Conservation (phyloP, 768 basidiomycete genomes). For the Omphalotus guepiniiformis region DNA sequence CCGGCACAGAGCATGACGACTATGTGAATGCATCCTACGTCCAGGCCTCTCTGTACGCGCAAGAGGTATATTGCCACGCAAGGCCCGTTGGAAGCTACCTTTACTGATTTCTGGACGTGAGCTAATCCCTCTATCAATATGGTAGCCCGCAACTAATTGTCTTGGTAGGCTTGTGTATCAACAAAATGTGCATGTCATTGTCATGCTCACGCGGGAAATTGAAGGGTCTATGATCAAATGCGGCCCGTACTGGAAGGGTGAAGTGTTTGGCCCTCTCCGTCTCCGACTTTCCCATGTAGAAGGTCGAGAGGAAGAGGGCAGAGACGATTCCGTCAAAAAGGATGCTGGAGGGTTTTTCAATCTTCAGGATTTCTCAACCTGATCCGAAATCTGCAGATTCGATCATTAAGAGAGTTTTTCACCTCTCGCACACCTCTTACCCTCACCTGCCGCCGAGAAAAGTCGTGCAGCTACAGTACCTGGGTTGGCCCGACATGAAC, state of each 20-base stretch:
- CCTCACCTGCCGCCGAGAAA: constrained; percentile 57
- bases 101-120: constrained; percentile 91
- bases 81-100: constrained; percentile 88
- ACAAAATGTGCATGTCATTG: constrained; percentile 90
- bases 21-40: constrained; percentile 96
- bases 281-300: constrained; percentile 36
- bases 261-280: constrained; percentile 65
- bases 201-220: constrained; percentile 92
- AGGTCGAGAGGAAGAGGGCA: constrained; percentile 16
- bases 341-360: constrained; percentile 33
- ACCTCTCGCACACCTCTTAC: constrained; percentile 58
- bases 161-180: constrained; percentile 77
- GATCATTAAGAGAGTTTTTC: constrained; percentile 60
- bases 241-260: constrained; percentile 80
- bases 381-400: constrained; percentile 9
- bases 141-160: neutral
- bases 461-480: constrained; percentile 86
- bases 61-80: constrained; percentile 94
- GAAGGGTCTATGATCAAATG: constrained; percentile 90
- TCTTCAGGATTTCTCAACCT: constrained; percentile 11
- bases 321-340: constrained; percentile 14
- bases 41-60: constrained; percentile 76
- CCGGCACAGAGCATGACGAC: constrained; percentile 57
- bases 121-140: constrained; percentile 15
- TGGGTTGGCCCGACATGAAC: constrained; percentile 96